These are phyloP conservation scores for Stentor roeselii DNA, from an alignment of 73 alveolate genomes.

Conservation along the genomic window DNA sequence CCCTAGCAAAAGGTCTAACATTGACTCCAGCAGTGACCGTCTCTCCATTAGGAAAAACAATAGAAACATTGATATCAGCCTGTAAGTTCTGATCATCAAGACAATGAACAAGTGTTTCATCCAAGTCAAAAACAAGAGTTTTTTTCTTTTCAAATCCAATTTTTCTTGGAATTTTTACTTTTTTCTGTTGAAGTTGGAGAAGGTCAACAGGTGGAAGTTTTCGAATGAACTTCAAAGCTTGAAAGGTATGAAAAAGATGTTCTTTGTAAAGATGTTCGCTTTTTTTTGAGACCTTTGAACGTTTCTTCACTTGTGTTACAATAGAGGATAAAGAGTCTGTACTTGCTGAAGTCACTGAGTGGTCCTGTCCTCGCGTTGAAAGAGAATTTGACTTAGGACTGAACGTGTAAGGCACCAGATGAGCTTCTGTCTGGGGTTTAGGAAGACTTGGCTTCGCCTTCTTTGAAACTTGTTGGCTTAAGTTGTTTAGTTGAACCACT, in stretches of 20 bases:
- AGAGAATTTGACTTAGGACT: not conserved
- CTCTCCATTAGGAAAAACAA: conserved; percentile 16
- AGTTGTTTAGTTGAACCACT: not conserved
- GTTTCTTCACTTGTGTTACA: not conserved
- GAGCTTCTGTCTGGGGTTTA: not conserved
- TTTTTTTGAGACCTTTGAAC: not conserved
- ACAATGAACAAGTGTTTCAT: conserved; percentile 34
- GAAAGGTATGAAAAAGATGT: conserved; percentile 24
- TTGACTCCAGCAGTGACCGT: conserved; percentile 54
- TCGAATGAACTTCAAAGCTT: conserved; percentile 22
- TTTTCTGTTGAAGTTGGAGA: not conserved
- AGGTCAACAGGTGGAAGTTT: not conserved
- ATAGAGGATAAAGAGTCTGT: not conserved
- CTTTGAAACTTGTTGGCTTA: not conserved
- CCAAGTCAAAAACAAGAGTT: conserved; percentile 28
- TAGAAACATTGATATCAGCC: conserved; percentile 19
- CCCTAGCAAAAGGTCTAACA: conserved; percentile 67
- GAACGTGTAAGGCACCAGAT: not conserved
- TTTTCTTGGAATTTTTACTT: not conserved
- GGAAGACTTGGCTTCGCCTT: not conserved
- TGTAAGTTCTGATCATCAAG: not conserved
- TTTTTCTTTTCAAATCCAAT: conserved; percentile 4
- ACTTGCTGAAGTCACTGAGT: not conserved
- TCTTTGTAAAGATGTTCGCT: not conserved
- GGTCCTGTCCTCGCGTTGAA: not conserved